Percentiles rank a stretch among this genome's conserved stretches.
These are phyloP conservation scores for Nothomitra cinnamomea DNA, from an alignment of 2,329 filamentous ascomycete species.

Conservation along the genomic window DNA sequence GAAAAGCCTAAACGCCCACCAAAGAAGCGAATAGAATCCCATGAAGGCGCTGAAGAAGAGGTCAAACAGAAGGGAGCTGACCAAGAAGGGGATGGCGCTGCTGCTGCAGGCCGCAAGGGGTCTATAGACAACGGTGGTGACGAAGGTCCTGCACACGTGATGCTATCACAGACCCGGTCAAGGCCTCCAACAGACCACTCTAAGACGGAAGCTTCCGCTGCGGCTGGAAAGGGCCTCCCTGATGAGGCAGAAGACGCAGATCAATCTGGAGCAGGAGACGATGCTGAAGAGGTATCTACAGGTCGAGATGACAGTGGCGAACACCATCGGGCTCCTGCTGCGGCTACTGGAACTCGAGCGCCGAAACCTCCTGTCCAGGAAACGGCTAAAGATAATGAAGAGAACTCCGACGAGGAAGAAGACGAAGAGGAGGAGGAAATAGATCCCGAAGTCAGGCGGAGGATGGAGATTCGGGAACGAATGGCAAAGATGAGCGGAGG, in stretches of 20 bases:
- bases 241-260: constrained; percentile 51
- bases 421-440: constrained; percentile 73
- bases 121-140: neutral
- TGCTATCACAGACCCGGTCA: neutral
- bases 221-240: constrained; percentile 32
- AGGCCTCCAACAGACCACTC: constrained; percentile 15
- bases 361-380: constrained; percentile 17
- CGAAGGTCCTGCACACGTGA: neutral
- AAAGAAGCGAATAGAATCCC: constrained; percentile 43
- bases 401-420: constrained; percentile 39
- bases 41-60: constrained; percentile 11
- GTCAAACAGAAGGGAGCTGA: constrained; percentile 7
- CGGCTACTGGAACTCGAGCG: neutral
- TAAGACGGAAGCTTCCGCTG: constrained; percentile 19
- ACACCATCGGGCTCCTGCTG: constrained; percentile 19
- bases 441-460: constrained; percentile 71
- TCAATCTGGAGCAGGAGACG: constrained; percentile 45
- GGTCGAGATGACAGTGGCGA: constrained; percentile 64
- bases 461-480: constrained; percentile 75
- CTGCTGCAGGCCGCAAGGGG: neutral
- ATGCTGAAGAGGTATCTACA: constrained; percentile 43
- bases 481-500: constrained; percentile 99
- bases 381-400: constrained; percentile 27
- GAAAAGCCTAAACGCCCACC: constrained; percentile 69
- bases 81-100: neutral